phyloP scores from a whole-genome alignment of 2,329 filamentous ascomycete species.

The Hypoxylon sp. region DNA sequence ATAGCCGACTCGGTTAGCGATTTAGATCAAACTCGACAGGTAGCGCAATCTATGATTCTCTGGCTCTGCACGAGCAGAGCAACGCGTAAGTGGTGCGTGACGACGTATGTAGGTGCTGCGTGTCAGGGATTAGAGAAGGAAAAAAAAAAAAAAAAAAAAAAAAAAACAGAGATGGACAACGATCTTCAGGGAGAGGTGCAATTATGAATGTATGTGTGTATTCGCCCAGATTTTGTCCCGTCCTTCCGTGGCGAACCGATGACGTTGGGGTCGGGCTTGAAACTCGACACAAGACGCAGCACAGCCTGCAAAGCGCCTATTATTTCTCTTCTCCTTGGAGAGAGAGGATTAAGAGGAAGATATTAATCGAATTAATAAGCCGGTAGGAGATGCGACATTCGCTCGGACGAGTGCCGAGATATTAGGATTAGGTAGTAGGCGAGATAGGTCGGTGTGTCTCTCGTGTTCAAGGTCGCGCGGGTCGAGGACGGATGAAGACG shows the following conservation, averaged over 20 bases:
- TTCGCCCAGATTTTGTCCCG: conserved; percentile 11
- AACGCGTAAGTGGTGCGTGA: conserved; percentile 1
- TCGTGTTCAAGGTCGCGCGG: too few relatives aligned
- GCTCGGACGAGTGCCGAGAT: conserved; percentile 4
- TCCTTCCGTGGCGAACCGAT: conserved; percentile 23
- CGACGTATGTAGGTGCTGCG: conserved; percentile 1
- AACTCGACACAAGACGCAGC: conserved; percentile 25
- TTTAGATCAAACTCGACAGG: conserved; percentile 16
- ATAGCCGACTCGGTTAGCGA: conserved; percentile 20
- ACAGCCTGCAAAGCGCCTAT: conserved; percentile 4
- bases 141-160: too few relatives aligned
- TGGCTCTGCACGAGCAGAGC: conserved; percentile 20
- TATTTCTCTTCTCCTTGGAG: conserved; percentile 4
- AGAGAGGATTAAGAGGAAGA: conserved; percentile 12
- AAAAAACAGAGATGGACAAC: conserved; percentile 22
- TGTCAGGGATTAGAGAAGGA: conserved; percentile 31
- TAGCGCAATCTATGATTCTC: conserved; percentile 22
- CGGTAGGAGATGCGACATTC: conserved; percentile 21
- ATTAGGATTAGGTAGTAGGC: conserved; percentile 20
- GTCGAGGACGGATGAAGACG: conserved; percentile 18
- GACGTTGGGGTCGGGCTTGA: conserved; percentile 30
- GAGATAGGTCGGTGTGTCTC: too few relatives aligned
- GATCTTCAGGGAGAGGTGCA: conserved; percentile 32
- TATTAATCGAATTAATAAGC: conserved; percentile 34
- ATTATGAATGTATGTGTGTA: too few relatives aligned